A percentile compares a stretch with the other conserved stretches of the same genome.
Evolutionary conservation across 305 asterid species (phyloP).

Genomic region (Solanum aculeatissimum): DNA sequence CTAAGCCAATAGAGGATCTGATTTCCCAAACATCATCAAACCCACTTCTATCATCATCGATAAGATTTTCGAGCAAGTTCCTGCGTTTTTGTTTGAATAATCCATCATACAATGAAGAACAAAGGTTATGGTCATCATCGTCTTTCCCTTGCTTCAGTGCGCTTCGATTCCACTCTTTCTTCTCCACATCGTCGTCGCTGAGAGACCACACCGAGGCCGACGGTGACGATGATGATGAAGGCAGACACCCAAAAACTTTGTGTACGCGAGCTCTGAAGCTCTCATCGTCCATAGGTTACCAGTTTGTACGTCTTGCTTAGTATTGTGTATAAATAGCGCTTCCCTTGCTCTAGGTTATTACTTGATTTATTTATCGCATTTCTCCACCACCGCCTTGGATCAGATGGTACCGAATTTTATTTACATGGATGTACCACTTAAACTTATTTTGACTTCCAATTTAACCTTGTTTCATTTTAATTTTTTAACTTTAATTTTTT

Average conservation of each 20-base stretch:
- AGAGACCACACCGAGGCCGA: slow-evolving; percentile 6
- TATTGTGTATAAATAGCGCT: not conserved
- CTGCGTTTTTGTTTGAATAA: not conserved
- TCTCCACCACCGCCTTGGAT: not conserved
- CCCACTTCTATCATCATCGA: not conserved
- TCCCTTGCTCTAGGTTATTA: not conserved
- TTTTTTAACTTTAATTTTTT: no score
- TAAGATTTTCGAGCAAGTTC: not conserved
- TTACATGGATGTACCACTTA: no score
- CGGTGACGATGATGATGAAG: not conserved
- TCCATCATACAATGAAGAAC: slow-evolving; percentile 1
- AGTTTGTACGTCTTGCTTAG: not conserved
- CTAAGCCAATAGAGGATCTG: slow-evolving; percentile 11
- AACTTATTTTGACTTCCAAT: no score
- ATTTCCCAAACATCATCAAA: slow-evolving; percentile 4
- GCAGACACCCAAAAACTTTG: slow-evolving; percentile 1
- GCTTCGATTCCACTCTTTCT: slow-evolving; percentile 5
- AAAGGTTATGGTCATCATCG: not conserved
- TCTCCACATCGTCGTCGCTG: slow-evolving; percentile 5
- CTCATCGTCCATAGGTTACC: slow-evolving; percentile 1
- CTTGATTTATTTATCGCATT: not conserved
- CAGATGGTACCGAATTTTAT: not conserved
- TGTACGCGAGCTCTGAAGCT: slow-evolving; percentile 2
- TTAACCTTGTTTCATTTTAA: no score
- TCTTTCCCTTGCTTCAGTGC: not conserved